A percentile compares a stretch with the other conserved stretches of the same genome.
Conservation (phyloP, 331 rosid genomes). For the Phaseolus coccineus region DNA sequence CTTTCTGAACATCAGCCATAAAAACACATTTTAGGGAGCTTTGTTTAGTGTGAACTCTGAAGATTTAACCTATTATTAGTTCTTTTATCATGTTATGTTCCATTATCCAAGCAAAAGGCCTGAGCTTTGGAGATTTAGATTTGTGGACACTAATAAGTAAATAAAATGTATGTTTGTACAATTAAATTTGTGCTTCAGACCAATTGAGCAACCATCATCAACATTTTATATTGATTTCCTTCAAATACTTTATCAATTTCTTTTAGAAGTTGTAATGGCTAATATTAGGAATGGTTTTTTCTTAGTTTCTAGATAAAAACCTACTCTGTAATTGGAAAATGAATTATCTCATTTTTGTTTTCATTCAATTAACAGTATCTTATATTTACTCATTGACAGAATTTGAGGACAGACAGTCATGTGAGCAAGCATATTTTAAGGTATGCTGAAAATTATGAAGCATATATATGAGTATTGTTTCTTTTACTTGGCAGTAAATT, state of each 20-base stretch:
- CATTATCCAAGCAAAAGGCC: no score
- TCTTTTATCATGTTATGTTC: no score
- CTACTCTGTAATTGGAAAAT: constrained; percentile 25
- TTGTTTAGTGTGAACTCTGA: no score
- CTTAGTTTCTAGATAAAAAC: constrained; percentile 29
- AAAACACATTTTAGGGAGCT: no score
- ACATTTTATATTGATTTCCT: constrained; percentile 21
- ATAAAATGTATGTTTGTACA: no score
- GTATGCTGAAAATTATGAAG: constrained; percentile 52
- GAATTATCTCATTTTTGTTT: constrained; percentile 21
- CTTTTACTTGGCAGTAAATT: constrained; percentile 27
- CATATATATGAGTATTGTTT: neutral
- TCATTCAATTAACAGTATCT: constrained; percentile 37
- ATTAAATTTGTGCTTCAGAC: no score
- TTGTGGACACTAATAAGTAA: no score
- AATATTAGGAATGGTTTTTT: constrained; percentile 1
- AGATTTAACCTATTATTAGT: no score
- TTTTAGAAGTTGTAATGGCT: constrained; percentile 13
- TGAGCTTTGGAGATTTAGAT: no score
- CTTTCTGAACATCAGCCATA: no score
- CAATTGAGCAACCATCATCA: no score
- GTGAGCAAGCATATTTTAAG: constrained; percentile 97
- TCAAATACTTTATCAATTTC: neutral
- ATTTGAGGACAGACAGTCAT: constrained; percentile 74
- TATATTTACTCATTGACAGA: constrained; percentile 60